Evolutionary conservation across 2,329 filamentous ascomycete species (phyloP).

Genomic region (Alternaria burnsii): DNA sequence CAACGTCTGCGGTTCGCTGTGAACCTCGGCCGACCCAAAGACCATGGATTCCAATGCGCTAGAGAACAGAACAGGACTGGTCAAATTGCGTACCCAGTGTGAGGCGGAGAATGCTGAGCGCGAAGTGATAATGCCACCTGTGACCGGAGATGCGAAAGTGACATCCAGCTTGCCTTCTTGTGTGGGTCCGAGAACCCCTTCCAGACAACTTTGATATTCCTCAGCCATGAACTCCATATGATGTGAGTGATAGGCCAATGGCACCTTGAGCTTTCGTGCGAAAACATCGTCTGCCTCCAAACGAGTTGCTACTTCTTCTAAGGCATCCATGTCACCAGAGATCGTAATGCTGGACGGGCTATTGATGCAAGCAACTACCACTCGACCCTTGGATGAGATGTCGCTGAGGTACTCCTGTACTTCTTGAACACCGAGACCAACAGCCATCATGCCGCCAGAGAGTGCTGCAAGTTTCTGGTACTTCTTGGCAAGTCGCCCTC

Average conservation of each 20-base stretch:
- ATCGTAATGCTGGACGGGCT: slow-evolving; percentile 51
- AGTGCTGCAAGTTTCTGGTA: not conserved
- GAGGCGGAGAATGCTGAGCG: not conserved
- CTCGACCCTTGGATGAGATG: not conserved
- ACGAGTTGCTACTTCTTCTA: slow-evolving; percentile 42
- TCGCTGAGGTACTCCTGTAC: slow-evolving; percentile 8
- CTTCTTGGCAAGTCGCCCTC: slow-evolving; percentile 29
- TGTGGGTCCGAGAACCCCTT: slow-evolving; percentile 15
- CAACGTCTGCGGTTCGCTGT: not conserved
- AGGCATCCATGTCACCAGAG: slow-evolving; percentile 52
- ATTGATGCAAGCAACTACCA: slow-evolving; percentile 18
- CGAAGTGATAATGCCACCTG: not conserved
- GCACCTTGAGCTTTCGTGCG: slow-evolving; percentile 48
- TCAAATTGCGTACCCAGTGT: slow-evolving; percentile 35
- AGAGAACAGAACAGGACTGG: slow-evolving; percentile 27
- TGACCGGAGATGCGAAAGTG: slow-evolving; percentile 6
- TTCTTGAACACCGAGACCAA: slow-evolving; percentile 18
- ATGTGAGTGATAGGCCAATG: slow-evolving; percentile 56
- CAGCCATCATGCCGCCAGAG: slow-evolving; percentile 29
- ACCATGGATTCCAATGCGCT: slow-evolving; percentile 18
- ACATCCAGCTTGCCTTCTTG: not conserved
- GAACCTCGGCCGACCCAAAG: not conserved
- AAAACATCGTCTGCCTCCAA: slow-evolving; percentile 52
- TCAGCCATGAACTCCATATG: slow-evolving; percentile 17
- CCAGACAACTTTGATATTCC: slow-evolving; percentile 12